Conservation (phyloP, 2,329 filamentous ascomycete genomes). For the Hortaea werneckii region DNA sequence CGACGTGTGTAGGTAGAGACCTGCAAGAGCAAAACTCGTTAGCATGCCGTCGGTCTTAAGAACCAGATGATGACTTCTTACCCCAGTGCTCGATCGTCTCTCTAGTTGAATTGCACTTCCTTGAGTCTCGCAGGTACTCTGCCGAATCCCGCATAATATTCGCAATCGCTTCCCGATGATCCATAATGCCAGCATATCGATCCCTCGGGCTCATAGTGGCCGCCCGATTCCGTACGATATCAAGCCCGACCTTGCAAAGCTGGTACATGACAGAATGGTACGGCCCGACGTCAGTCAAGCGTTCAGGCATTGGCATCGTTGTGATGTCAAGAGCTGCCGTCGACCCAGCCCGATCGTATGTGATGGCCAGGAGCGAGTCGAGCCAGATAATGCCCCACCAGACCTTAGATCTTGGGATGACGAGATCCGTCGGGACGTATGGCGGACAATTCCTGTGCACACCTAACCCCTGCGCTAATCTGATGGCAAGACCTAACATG, state of each 20-base stretch:
- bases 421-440: conserved; percentile 39
- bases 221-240: conserved; percentile 49
- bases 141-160: conserved; percentile 48
- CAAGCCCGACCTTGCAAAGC: conserved; percentile 48
- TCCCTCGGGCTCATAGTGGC: conserved; percentile 44
- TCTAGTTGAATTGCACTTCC: conserved; percentile 36
- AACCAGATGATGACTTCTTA: neutral
- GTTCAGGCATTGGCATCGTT: conserved; percentile 29
- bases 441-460: conserved; percentile 49
- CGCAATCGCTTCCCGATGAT: conserved; percentile 47
- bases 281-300: conserved; percentile 35
- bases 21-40: neutral
- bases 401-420: conserved; percentile 26
- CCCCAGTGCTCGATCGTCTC: conserved; percentile 52
- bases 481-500: conserved; percentile 48
- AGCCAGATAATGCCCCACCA: conserved; percentile 57
- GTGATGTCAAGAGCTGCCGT: conserved; percentile 44
- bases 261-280: conserved; percentile 50
- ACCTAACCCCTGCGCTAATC: conserved; percentile 51
- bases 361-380: conserved; percentile 53
- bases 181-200: conserved; percentile 41
- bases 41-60: too few relatives aligned
- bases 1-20: conserved; percentile 49
- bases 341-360: conserved; percentile 50
- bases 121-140: conserved; percentile 46